Percentiles rank a stretch among this genome's conserved stretches.
These are phyloP conservation scores for Lunularia cruciata DNA, from an alignment of 225 moss, liverwort and hornwort species.

Conservation along the genomic window DNA sequence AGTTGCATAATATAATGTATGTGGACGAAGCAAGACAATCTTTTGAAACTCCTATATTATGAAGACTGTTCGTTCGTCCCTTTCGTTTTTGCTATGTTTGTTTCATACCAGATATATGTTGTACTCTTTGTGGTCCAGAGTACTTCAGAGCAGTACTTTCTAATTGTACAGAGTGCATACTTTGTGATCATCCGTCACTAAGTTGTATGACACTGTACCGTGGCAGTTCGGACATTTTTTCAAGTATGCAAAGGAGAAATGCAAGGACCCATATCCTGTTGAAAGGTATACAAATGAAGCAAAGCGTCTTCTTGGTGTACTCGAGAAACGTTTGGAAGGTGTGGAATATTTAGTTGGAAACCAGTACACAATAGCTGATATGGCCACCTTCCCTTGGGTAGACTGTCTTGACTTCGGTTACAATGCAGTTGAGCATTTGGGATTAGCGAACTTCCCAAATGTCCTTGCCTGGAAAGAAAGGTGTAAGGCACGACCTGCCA, in stretches of 20 bases:
- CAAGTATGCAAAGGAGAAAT: conserved; percentile 49
- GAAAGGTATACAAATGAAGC: conserved; percentile 44
- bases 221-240: conserved; percentile 55
- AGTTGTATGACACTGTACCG: not conserved
- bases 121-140: no score
- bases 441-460: conserved; percentile 40
- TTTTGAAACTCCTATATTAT: no score
- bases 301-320: conserved; percentile 48
- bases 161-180: no score
- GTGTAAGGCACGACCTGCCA: conserved; percentile 39
- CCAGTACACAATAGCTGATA: conserved; percentile 47
- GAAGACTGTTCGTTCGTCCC: no score
- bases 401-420: not conserved
- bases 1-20: no score
- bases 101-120: no score
- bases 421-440: conserved; percentile 22
- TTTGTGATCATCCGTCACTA: no score
- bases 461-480: conserved; percentile 39
- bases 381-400: conserved; percentile 46
- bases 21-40: no score
- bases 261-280: conserved; percentile 48
- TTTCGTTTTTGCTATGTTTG: no score
- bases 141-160: no score
- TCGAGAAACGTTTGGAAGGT: conserved; percentile 52
- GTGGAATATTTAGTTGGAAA: conserved; percentile 36